Percentiles rank a stretch among this genome's conserved stretches.
phyloP scores from a whole-genome alignment of 805 yeast genomes.

The Metschnikowia continentalis region DNA sequence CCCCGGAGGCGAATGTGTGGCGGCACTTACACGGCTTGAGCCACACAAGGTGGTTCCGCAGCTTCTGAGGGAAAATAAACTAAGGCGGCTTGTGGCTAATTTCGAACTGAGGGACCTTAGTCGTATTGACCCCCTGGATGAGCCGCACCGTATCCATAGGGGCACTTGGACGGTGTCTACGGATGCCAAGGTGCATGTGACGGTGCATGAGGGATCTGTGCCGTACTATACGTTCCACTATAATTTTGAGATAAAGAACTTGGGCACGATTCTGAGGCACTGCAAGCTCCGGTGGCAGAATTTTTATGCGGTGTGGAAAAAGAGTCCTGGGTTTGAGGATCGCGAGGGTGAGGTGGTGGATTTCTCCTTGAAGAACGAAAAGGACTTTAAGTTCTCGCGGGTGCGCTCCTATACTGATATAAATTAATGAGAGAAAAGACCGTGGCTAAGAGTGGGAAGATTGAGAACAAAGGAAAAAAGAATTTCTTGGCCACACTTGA shows the following conservation, averaged over 20 bases:
- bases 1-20: slow-evolving; percentile 70
- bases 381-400: slow-evolving; percentile 71
- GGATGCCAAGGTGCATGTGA: slow-evolving; percentile 48
- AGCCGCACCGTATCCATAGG: slow-evolving; percentile 32
- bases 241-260: slow-evolving; percentile 51
- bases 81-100: slow-evolving; percentile 16
- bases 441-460: too few species aligned
- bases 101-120: slow-evolving; percentile 16
- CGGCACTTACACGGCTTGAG: slow-evolving; percentile 66
- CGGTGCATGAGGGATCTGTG: slow-evolving; percentile 54
- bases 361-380: slow-evolving; percentile 65
- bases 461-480: too few species aligned
- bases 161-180: slow-evolving; percentile 59
- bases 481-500: too few species aligned
- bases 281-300: slow-evolving; percentile 69
- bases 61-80: slow-evolving; percentile 33
- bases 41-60: slow-evolving; percentile 65
- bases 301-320: slow-evolving; percentile 53
- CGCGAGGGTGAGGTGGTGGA: slow-evolving; percentile 46
- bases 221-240: slow-evolving; percentile 61
- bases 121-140: slow-evolving; percentile 14
- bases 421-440: slow-evolving; percentile 2
- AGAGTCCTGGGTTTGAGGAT: slow-evolving; percentile 34
- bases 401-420: slow-evolving; percentile 41
- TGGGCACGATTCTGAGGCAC: slow-evolving; percentile 57